Conservation (phyloP, 768 basidiomycete genomes). For the Leccinum barrowsii region DNA sequence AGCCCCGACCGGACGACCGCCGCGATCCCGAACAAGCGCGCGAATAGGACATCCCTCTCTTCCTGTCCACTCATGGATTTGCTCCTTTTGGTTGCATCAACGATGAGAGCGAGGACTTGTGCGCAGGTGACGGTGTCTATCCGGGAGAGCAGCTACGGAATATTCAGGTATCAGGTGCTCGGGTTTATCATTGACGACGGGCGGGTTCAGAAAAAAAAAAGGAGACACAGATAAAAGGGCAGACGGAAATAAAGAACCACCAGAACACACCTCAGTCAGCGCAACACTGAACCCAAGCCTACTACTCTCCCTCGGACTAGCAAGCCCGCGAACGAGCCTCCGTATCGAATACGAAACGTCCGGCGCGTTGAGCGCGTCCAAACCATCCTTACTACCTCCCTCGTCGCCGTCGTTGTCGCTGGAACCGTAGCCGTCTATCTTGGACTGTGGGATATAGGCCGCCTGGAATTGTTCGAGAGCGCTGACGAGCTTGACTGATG, state of each 20-base stretch:
- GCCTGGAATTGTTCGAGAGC: constrained; percentile 85
- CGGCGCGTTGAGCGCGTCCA: constrained; percentile 74
- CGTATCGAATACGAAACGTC: constrained; percentile 94
- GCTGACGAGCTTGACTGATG: constrained; percentile 79
- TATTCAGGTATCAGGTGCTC: background rate
- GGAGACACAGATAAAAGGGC: background rate
- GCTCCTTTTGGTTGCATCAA: constrained; percentile 66
- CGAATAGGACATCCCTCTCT: constrained; percentile 89
- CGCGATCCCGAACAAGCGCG: constrained; percentile 85
- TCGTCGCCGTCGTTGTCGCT: constrained; percentile 36
- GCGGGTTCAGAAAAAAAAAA: background rate
- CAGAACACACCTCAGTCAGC: constrained; percentile 77
- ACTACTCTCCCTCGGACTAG: constrained; percentile 90
- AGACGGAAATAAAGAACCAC: background rate
- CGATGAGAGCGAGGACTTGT: constrained; percentile 72
- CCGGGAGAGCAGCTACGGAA: constrained; percentile 68
- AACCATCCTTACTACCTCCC: constrained; percentile 32
- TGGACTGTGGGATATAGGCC: constrained; percentile 49
- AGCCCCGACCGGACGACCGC: constrained; percentile 84
- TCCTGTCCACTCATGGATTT: constrained; percentile 86
- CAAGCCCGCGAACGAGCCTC: constrained; percentile 81
- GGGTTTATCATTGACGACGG: background rate
- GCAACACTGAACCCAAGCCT: constrained; percentile 94
- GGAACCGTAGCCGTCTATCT: constrained; percentile 30
- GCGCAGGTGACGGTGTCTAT: constrained; percentile 73